phyloP scores from a whole-genome alignment of 2,329 filamentous ascomycete genomes.

The Alternaria burnsii region DNA sequence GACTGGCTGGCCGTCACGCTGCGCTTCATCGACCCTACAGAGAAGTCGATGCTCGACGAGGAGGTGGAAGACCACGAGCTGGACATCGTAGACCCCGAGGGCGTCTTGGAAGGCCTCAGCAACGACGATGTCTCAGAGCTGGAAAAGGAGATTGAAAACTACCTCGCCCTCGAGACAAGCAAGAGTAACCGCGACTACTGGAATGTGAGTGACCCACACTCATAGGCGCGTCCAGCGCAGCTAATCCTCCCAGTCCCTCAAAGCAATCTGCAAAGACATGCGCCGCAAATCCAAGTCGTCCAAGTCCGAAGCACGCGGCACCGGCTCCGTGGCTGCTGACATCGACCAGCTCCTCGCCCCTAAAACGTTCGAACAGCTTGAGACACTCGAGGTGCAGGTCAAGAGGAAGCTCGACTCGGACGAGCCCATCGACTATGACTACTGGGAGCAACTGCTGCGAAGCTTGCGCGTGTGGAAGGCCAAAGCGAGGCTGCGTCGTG shows the following conservation, averaged over 20 bases:
- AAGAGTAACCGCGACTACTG: slow-evolving; percentile 85
- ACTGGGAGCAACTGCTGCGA: slow-evolving; percentile 92
- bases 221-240: slow-evolving; percentile 22
- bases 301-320: slow-evolving; percentile 74
- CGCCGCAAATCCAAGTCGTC: slow-evolving; percentile 70
- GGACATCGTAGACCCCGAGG: slow-evolving; percentile 79
- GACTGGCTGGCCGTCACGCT: slow-evolving; percentile 93
- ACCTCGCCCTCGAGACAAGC: slow-evolving; percentile 81
- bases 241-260: slow-evolving; percentile 69
- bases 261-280: slow-evolving; percentile 81
- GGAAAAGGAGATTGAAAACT: slow-evolving; percentile 82
- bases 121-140: slow-evolving; percentile 75
- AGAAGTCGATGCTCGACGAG: slow-evolving; percentile 78
- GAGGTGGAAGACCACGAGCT: slow-evolving; percentile 79
- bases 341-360: slow-evolving; percentile 87
- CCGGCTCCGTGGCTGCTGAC: slow-evolving; percentile 83
- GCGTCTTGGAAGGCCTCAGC: slow-evolving; percentile 78
- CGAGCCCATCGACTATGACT: slow-evolving; percentile 94
- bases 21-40: slow-evolving; percentile 82
- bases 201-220: slow-evolving; percentile 63
- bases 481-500: slow-evolving; percentile 79
- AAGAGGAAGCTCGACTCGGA: slow-evolving; percentile 84
- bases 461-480: slow-evolving; percentile 92
- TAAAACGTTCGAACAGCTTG: slow-evolving; percentile 87
- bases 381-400: slow-evolving; percentile 86